These are phyloP conservation scores for Aspergillus puulaauensis DNA, from an alignment of 2,329 filamentous ascomycete species.

Conservation along the genomic window DNA sequence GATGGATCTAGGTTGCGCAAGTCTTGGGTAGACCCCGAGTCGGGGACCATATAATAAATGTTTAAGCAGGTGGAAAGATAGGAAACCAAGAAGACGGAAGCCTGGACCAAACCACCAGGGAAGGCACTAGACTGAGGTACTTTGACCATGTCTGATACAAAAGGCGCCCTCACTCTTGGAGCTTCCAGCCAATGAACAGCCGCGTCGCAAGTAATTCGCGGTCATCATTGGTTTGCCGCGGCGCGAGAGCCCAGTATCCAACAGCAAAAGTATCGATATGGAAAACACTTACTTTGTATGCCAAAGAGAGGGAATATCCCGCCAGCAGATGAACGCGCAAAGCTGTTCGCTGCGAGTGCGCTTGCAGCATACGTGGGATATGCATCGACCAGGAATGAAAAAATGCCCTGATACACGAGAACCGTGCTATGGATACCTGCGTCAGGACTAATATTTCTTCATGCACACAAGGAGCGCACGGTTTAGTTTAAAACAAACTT, in stretches of 20 bases:
- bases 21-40: conserved; percentile 2
- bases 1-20: conserved; percentile 5
- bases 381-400: conserved; percentile 77
- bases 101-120: too few relatives aligned
- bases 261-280: background rate
- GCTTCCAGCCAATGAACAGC: too few relatives aligned
- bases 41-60: conserved; percentile 6
- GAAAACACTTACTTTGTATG: conserved; percentile 48
- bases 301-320: conserved; percentile 77
- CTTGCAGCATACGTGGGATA: conserved; percentile 50
- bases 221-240: too few relatives aligned
- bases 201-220: too few relatives aligned
- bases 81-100: too few relatives aligned
- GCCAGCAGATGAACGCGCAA: conserved; percentile 75
- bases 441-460: background rate
- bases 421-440: conserved; percentile 57
- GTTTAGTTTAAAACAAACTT: conserved; percentile 40
- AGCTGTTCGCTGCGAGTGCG: conserved; percentile 80
- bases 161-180: too few relatives aligned
- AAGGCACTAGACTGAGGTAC: too few relatives aligned
- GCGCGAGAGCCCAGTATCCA: background rate
- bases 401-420: conserved; percentile 78
- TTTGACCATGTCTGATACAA: too few relatives aligned
- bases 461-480: background rate
- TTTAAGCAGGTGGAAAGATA: background rate